Percentiles rank a stretch among this genome's conserved stretches.
Conservation (phyloP, 352 stramenopile genomes). For the Phytophthora syringae region DNA sequence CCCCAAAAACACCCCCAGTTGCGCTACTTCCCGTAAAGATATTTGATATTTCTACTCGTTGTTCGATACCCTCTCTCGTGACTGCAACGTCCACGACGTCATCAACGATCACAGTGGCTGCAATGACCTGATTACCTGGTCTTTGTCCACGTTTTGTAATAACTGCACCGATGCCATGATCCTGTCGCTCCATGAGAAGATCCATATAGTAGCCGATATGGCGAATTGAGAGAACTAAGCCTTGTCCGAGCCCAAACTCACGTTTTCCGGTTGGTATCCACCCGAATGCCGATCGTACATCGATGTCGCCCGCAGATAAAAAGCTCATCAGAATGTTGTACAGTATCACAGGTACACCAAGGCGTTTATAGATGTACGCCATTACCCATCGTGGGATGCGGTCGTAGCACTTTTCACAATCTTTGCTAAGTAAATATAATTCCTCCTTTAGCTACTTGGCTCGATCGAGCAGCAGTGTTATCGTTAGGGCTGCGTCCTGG, state of each 20-base stretch:
- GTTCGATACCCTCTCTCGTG: not conserved
- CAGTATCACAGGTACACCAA: not conserved
- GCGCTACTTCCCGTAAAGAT: not conserved
- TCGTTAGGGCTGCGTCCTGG: not conserved
- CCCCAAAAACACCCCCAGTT: not conserved
- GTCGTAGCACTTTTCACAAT: slow-evolving; percentile 4
- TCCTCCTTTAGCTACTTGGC: not conserved
- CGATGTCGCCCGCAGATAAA: not conserved
- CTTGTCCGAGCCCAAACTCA: not conserved
- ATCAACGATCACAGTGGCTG: not conserved
- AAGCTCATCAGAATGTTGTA: slow-evolving; percentile 1
- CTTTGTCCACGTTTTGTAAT: too few relatives aligned
- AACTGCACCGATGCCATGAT: not conserved
- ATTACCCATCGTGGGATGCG: not conserved
- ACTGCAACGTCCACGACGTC: not conserved
- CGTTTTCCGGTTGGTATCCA: not conserved
- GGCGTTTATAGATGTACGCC: not conserved
- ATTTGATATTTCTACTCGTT: not conserved
- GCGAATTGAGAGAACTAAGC: not conserved
- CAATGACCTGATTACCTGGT: too few relatives aligned
- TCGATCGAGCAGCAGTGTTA: not conserved
- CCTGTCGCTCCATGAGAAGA: not conserved
- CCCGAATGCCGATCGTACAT: not conserved
- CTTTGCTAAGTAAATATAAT: slow-evolving; percentile 1
- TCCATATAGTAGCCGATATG: not conserved